phyloP scores from a whole-genome alignment of 257 asterid species.

The Solanum pinnatisectum region DNA sequence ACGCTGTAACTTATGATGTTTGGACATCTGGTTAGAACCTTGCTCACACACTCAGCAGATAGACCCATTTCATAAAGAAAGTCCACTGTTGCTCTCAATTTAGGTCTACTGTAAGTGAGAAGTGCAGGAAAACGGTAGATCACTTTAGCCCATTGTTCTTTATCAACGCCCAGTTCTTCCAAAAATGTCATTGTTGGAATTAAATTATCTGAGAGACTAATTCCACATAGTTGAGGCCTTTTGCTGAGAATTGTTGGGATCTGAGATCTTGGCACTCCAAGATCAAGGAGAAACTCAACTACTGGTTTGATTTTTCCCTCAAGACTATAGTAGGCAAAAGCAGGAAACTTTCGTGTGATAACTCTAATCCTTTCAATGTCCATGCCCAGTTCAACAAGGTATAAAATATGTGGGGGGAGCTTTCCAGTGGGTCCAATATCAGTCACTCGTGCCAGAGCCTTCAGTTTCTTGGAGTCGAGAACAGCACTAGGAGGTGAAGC shows the following conservation, averaged over 20 bases:
- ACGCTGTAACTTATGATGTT: slow-evolving; percentile 79
- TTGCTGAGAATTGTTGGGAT: slow-evolving; percentile 61
- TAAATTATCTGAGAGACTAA: slow-evolving; percentile 76
- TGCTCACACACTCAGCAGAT: slow-evolving; percentile 67
- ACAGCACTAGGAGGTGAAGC: slow-evolving; percentile 32
- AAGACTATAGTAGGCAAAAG: slow-evolving; percentile 83
- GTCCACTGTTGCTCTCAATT: slow-evolving; percentile 60
- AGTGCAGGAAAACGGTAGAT: slow-evolving; percentile 88
- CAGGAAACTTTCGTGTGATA: slow-evolving; percentile 77
- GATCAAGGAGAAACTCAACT: slow-evolving; percentile 77
- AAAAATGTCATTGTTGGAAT: slow-evolving; percentile 88
- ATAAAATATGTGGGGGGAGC: slow-evolving; percentile 65
- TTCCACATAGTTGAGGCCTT: slow-evolving; percentile 97
- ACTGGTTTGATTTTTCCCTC: slow-evolving; percentile 93
- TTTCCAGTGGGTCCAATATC: slow-evolving; percentile 51
- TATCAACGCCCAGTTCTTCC: slow-evolving; percentile 78
- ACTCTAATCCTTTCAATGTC: slow-evolving; percentile 57
- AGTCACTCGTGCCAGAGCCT: slow-evolving; percentile 73
- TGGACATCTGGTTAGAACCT: slow-evolving; percentile 77
- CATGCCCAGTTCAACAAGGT: slow-evolving; percentile 90
- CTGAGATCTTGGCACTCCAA: slow-evolving; percentile 59
- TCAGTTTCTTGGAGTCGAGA: slow-evolving; percentile 47
- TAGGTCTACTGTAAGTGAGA: slow-evolving; percentile 80
- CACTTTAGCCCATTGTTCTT: slow-evolving; percentile 86
- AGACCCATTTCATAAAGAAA: slow-evolving; percentile 86